phyloP scores from a whole-genome alignment of 1,284 basidiomycete species.

The Boletus subluridellus region DNA sequence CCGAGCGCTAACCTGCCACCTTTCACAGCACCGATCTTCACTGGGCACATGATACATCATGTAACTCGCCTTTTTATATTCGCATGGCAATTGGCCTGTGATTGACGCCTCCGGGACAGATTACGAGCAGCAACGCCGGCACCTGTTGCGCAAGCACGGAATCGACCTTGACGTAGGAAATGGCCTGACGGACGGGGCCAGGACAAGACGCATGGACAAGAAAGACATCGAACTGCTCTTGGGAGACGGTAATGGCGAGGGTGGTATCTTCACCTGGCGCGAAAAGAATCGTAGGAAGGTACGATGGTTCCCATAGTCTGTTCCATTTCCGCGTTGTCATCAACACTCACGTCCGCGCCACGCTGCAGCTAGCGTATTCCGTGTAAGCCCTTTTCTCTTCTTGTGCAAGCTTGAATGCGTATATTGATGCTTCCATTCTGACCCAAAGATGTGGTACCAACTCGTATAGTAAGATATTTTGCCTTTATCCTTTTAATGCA shows the following conservation, averaged over 20 bases:
- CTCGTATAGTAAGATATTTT: conserved; percentile 73
- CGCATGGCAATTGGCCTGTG: conserved; percentile 22
- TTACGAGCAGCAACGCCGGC: conserved; percentile 90
- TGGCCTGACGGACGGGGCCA: conserved; percentile 59
- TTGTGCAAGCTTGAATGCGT: conserved; percentile 15
- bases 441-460: conserved; percentile 75
- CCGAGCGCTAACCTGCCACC: conserved; percentile 22
- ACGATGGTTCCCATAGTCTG: conserved; percentile 21
- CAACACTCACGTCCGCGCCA: conserved; percentile 18
- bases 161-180: conserved; percentile 86
- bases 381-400: conserved; percentile 58
- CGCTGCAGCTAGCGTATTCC: conserved; percentile 80
- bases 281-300: conserved; percentile 91
- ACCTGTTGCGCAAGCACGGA: conserved; percentile 88
- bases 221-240: conserved; percentile 77
- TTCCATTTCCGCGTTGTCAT: conserved; percentile 26
- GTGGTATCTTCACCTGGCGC: conserved; percentile 87
- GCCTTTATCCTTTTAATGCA: conserved; percentile 26
- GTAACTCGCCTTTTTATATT: conserved; percentile 37
- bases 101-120: conserved; percentile 46
- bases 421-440: conserved; percentile 28
- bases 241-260: conserved; percentile 71
- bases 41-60: conserved; percentile 90
- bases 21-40: conserved; percentile 71
- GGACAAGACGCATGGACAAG: conserved; percentile 71